Evolutionary conservation across 1,139 yeast species (phyloP).

Genomic region (Suhomyces wounanorum): DNA sequence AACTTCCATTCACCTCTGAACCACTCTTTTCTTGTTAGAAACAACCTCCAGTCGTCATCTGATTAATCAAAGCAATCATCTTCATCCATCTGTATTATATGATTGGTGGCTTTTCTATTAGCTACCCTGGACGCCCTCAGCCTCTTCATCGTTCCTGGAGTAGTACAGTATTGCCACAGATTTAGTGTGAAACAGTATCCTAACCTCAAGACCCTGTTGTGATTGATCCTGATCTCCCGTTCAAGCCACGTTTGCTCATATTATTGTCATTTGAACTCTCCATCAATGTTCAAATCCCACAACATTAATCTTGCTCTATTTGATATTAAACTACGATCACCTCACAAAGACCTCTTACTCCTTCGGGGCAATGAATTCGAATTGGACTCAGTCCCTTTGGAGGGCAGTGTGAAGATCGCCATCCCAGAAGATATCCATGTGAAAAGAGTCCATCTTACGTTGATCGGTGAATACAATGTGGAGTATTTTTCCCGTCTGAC

Average conservation of each 20-base stretch:
- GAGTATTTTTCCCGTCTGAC: constrained; percentile 51
- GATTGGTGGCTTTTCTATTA: background rate
- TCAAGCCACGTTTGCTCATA: background rate
- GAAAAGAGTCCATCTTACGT: constrained; percentile 45
- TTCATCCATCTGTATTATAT: background rate
- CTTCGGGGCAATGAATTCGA: constrained; percentile 62
- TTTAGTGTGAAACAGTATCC: background rate
- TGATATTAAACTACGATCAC: constrained; percentile 46
- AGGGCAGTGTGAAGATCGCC: constrained; percentile 59
- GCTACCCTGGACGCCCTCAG: background rate
- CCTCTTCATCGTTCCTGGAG: background rate
- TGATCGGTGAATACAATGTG: constrained; percentile 56
- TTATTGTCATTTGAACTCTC: background rate
- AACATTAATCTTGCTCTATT: constrained; percentile 30
- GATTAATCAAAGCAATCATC: background rate
- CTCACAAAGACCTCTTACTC: constrained; percentile 54
- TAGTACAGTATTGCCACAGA: background rate
- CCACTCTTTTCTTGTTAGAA: background rate
- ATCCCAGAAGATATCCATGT: constrained; percentile 54
- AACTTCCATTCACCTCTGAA: background rate
- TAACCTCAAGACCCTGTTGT: background rate
- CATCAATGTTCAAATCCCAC: constrained; percentile 28
- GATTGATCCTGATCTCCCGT: background rate
- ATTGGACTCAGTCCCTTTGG: constrained; percentile 52
- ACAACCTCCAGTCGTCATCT: background rate